Conservation (phyloP, 2,329 filamentous ascomycete species). For the Podosphaera xanthii region DNA sequence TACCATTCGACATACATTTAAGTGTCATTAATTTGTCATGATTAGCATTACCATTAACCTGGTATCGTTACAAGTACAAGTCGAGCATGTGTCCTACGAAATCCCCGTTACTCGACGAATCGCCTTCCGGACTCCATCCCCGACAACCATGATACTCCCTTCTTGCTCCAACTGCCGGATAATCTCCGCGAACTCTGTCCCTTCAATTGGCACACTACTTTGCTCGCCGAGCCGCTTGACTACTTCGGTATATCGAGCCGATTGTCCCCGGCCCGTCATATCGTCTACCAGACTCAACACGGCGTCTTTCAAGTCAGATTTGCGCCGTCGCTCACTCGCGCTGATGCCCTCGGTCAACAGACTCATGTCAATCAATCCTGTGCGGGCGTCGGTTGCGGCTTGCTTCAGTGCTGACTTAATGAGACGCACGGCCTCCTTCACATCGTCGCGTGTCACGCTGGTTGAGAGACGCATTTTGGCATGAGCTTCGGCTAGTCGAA, state of each 20-base stretch:
- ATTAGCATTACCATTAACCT: too few relatives aligned
- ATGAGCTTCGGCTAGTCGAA: constrained; percentile 84
- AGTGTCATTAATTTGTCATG: too few relatives aligned
- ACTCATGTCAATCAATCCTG: constrained; percentile 89
- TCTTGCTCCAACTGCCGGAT: constrained; percentile 65
- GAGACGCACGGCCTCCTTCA: constrained; percentile 71
- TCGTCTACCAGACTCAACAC: constrained; percentile 60
- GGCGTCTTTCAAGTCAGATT: constrained; percentile 64
- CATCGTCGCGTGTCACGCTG: constrained; percentile 59
- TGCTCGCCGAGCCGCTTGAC: constrained; percentile 49
- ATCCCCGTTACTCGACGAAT: constrained; percentile 51
- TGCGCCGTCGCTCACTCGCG: constrained; percentile 61
- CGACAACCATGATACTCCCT: constrained; percentile 55
- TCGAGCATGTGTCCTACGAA: constrained; percentile 11
- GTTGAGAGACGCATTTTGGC: constrained; percentile 83
- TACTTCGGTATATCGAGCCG: constrained; percentile 59
- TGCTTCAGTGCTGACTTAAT: constrained; percentile 92
- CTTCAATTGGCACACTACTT: constrained; percentile 48
- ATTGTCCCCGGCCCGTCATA: constrained; percentile 42
- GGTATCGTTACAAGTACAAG: too few relatives aligned
- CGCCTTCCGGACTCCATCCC: constrained; percentile 64
- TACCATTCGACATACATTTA: too few relatives aligned
- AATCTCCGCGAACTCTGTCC: constrained; percentile 60
- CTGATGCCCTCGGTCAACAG: constrained; percentile 86
- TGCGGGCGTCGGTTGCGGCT: constrained; percentile 78